Conservation (phyloP, 768 basidiomycete genomes). For the Astraeus odoratus region DNA sequence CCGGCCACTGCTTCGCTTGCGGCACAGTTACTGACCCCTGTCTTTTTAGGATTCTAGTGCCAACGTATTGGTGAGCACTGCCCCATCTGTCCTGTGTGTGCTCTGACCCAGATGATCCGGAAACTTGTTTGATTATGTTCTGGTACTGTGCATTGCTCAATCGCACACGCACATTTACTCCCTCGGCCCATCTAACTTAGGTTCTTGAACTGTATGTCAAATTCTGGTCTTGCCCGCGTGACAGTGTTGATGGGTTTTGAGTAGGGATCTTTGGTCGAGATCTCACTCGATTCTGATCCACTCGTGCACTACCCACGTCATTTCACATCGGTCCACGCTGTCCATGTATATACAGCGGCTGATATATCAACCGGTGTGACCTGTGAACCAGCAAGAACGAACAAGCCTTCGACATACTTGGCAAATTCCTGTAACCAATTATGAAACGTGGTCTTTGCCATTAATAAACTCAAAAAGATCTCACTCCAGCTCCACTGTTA, state of each 20-base stretch:
- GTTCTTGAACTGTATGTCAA: constrained; percentile 60
- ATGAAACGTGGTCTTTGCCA: not conserved
- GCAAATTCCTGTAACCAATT: too few species aligned
- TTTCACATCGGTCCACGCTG: not conserved
- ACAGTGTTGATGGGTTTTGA: constrained; percentile 6
- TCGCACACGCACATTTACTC: not conserved
- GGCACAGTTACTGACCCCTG: constrained; percentile 4
- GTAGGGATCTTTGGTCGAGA: constrained; percentile 74
- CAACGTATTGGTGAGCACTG: constrained; percentile 53
- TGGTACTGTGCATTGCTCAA: not conserved
- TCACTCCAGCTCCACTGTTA: too few species aligned
- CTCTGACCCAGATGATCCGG: not conserved
- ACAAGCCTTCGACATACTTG: too few species aligned
- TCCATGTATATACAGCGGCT: not conserved
- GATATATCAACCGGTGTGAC: not conserved
- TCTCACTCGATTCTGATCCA: constrained; percentile 53
- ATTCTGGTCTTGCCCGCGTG: not conserved
- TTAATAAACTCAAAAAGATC: too few species aligned
- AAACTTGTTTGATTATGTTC: not conserved
- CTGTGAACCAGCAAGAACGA: too few species aligned
- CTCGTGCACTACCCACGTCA: too few species aligned
- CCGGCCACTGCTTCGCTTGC: not conserved
- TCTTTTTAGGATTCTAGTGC: constrained; percentile 49
- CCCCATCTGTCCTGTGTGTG: not conserved
- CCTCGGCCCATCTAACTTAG: constrained; percentile 21